Percentiles rank a stretch among this genome's conserved stretches.
Conservation (phyloP, 208 protist species). For the Acanthamoeba healyi region DNA sequence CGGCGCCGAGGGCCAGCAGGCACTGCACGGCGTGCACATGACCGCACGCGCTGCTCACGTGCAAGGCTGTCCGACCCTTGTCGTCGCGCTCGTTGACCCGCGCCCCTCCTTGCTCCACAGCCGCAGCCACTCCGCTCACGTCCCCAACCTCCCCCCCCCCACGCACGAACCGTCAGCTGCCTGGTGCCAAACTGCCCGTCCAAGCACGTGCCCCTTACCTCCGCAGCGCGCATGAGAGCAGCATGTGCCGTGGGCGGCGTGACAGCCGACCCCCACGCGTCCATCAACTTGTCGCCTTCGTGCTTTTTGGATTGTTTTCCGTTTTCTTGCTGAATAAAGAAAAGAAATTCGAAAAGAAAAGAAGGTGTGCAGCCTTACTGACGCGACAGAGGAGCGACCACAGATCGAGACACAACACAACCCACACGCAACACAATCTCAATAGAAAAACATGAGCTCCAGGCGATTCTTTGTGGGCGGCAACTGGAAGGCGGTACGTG, state of each 20-base stretch:
- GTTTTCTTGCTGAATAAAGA: no score
- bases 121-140: slow-evolving; percentile 23
- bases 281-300: no score
- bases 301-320: no score
- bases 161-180: background rate
- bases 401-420: background rate
- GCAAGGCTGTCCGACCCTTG: background rate
- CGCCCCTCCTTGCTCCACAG: background rate
- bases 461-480: slow-evolving; percentile 84
- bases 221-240: background rate
- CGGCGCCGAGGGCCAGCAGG: slow-evolving; percentile 7
- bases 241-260: background rate
- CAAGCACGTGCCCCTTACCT: background rate
- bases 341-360: no score
- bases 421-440: background rate
- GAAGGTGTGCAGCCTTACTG: no score
- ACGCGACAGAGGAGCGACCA: background rate
- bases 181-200: background rate
- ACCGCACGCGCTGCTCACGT: slow-evolving; percentile 34
- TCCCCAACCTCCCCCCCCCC: background rate
- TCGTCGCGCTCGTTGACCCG: background rate
- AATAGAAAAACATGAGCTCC: background rate
- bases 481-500: slow-evolving; percentile 81
- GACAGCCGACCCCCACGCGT: no score
- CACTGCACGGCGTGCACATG: slow-evolving; percentile 19